phyloP scores from a whole-genome alignment of 352 stramenopile species.

The Blastocystis sp. region DNA sequence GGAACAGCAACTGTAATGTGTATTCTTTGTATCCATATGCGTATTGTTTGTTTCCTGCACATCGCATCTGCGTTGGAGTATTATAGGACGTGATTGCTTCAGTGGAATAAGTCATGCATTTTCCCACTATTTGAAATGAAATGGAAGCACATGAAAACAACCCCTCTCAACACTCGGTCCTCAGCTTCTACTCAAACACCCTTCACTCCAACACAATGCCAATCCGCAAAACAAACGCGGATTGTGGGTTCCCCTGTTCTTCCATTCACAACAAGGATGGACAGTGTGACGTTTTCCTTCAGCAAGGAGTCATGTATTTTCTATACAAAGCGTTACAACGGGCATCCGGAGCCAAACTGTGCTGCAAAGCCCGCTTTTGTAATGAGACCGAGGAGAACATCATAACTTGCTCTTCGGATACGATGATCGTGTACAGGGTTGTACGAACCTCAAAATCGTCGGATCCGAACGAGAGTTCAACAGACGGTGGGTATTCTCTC shows the following conservation, averaged over 20 bases:
- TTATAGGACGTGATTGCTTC: too few species aligned
- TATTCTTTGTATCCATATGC: background rate
- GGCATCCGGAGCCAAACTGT: slow-evolving; percentile 49
- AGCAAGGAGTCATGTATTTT: slow-evolving; percentile 29
- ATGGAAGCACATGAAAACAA: too few species aligned
- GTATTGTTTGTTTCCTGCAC: background rate
- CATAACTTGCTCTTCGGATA: slow-evolving; percentile 61
- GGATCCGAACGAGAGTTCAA: background rate
- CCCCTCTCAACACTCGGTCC: too few species aligned
- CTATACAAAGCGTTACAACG: slow-evolving; percentile 54
- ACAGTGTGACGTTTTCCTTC: background rate
- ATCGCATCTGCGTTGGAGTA: background rate
- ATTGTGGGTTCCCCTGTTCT: too few species aligned
- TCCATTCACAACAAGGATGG: too few species aligned
- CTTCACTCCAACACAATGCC: too few species aligned
- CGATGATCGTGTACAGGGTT: slow-evolving; percentile 50
- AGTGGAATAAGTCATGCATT: too few species aligned
- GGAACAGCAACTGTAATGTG: background rate
- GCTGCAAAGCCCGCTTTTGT: slow-evolving; percentile 48
- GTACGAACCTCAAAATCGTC: background rate
- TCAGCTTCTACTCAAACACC: too few species aligned
- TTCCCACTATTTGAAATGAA: too few species aligned
- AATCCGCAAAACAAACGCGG: too few species aligned
- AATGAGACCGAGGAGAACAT: slow-evolving; percentile 59
- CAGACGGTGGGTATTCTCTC: slow-evolving; percentile 20